Evolutionary conservation across 2,329 filamentous ascomycete genomes (phyloP).

Genomic region (Metarhizium guizhouense): DNA sequence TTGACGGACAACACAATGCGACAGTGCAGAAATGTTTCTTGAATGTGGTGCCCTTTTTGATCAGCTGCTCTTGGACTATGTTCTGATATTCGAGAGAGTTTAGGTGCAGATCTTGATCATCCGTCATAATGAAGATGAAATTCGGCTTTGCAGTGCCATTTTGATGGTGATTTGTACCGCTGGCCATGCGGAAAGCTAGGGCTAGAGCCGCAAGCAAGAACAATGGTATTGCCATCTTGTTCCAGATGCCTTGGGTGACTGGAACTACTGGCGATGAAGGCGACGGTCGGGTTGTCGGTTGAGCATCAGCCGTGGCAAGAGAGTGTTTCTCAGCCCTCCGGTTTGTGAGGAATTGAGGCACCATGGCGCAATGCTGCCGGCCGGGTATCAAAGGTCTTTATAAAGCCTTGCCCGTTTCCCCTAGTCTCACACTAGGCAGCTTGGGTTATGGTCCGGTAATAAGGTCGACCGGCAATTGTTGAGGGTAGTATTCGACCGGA

Average conservation of each 20-base stretch:
- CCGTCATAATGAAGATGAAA: slow-evolving; percentile 58
- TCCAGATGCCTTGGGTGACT: background rate
- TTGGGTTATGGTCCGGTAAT: too few relatives aligned
- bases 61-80: slow-evolving; percentile 44
- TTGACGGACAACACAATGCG: slow-evolving; percentile 57
- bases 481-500: too few relatives aligned
- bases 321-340: background rate
- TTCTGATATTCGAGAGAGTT: slow-evolving; percentile 55
- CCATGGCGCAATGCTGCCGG: background rate
- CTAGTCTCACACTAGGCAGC: too few relatives aligned
- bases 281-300: background rate
- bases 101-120: slow-evolving; percentile 58
- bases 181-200: background rate
- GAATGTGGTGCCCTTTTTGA: slow-evolving; percentile 50
- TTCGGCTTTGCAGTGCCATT: slow-evolving; percentile 28
- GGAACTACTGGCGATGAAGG: background rate
- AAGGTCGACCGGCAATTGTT: too few relatives aligned
- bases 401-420: too few relatives aligned
- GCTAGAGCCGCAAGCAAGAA: background rate
- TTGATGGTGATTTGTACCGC: background rate
- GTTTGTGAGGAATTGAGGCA: background rate
- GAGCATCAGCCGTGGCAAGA: background rate
- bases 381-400: too few relatives aligned
- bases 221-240: background rate
- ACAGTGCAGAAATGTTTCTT: slow-evolving; percentile 58